Evolutionary conservation across 2,329 filamentous ascomycete species (phyloP).

Genomic region (Incumbomyces lentus): DNA sequence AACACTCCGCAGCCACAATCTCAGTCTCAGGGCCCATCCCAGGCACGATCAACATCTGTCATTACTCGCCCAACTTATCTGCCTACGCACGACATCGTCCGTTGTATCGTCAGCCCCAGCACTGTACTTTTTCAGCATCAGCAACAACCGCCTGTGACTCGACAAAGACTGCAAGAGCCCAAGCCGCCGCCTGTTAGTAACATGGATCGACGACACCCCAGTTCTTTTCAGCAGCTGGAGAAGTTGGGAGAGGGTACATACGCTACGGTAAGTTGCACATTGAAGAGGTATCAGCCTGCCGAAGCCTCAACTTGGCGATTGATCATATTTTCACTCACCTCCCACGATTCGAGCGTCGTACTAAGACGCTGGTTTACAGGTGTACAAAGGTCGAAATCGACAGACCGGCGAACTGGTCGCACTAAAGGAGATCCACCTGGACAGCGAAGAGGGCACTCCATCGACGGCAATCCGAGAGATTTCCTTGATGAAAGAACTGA

Average conservation of each 20-base stretch:
- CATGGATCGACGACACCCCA: conserved; percentile 91
- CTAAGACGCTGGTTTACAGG: conserved; percentile 42
- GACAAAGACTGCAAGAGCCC: conserved; percentile 12
- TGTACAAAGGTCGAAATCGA: conserved; percentile 96
- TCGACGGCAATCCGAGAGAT: conserved; percentile 97
- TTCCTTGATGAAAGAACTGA: conserved; percentile 97
- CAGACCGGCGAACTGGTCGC: conserved; percentile 95
- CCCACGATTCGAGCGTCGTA: no score
- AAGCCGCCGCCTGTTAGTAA: conserved; percentile 5
- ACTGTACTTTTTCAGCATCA: conserved; percentile 18
- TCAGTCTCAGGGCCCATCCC: not conserved
- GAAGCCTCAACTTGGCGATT: no score
- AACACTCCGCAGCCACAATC: conserved; percentile 5
- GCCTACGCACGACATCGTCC: conserved; percentile 14
- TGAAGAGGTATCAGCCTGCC: no score
- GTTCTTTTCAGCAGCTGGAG: conserved; percentile 97
- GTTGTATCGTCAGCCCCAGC: conserved; percentile 20
- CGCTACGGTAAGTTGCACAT: conserved; percentile 62
- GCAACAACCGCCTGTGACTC: conserved; percentile 10
- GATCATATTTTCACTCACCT: no score
- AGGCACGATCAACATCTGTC: not conserved
- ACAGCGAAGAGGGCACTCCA: conserved; percentile 95
- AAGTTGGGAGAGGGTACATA: conserved; percentile 97
- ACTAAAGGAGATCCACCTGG: conserved; percentile 96
- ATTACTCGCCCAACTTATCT: conserved; percentile 7